These are phyloP conservation scores for Punica granatum DNA, from an alignment of 345 rosid genomes.

Conservation along the genomic window DNA sequence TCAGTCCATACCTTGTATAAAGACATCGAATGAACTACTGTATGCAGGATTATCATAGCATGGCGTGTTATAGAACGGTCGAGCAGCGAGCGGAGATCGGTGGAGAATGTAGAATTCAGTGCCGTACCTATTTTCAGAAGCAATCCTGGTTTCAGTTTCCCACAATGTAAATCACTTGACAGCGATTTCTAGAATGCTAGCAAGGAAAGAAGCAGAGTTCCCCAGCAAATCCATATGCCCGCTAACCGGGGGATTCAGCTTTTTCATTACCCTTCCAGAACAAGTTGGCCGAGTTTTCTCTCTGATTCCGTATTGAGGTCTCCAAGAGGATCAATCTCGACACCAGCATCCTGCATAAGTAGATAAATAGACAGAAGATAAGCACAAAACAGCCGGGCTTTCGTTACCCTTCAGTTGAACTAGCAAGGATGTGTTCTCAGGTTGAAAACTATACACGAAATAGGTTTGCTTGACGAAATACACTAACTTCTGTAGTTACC, in stretches of 20 bases:
- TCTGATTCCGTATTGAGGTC: constrained; percentile 86
- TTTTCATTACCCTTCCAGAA: constrained; percentile 60
- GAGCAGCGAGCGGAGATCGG: constrained; percentile 69
- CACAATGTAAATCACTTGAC: no score
- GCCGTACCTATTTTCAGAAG: constrained; percentile 46
- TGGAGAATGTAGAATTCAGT: constrained; percentile 84
- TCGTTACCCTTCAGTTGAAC: not conserved
- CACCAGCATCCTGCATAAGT: constrained; percentile 66
- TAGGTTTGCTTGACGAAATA: not conserved
- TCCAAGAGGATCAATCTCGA: constrained; percentile 79
- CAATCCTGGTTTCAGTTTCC: not conserved
- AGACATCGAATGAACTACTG: constrained; percentile 92
- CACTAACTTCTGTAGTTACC: no score
- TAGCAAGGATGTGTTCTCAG: not conserved
- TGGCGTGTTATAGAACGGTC: constrained; percentile 96
- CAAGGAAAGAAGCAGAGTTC: not conserved
- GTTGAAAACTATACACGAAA: not conserved
- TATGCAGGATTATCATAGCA: constrained; percentile 63
- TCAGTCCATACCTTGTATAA: constrained; percentile 57
- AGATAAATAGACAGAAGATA: not conserved
- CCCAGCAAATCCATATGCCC: not conserved
- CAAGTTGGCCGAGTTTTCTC: constrained; percentile 86
- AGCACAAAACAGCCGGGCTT: not conserved
- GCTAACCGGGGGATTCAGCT: not conserved
- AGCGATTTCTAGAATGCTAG: not conserved